Evolutionary conservation across 2,329 filamentous ascomycete species (phyloP).

Genomic region (Exserohilum rostratum): DNA sequence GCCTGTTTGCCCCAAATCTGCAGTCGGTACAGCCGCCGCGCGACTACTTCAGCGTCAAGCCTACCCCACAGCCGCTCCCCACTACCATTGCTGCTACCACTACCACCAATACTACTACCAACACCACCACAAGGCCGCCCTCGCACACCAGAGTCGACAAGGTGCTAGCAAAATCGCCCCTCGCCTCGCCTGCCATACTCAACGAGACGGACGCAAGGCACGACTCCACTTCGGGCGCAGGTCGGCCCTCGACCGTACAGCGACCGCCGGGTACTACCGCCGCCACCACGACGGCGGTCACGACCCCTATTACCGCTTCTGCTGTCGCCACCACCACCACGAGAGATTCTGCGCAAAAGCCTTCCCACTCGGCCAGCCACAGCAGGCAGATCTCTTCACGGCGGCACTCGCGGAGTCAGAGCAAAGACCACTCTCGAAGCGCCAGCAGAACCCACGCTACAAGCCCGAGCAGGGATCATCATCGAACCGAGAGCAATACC

Average conservation of each 20-base stretch:
- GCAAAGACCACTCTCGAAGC: constrained; percentile 29
- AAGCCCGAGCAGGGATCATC: constrained; percentile 24
- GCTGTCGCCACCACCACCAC: constrained; percentile 9
- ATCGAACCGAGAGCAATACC: constrained; percentile 40
- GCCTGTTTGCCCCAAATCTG: constrained; percentile 42
- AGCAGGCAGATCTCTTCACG: constrained; percentile 16
- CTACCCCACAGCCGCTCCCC: constrained; percentile 19
- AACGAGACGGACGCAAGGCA: constrained; percentile 42
- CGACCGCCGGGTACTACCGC: constrained; percentile 25
- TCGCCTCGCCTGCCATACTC: constrained; percentile 45
- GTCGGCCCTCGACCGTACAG: constrained; percentile 29
- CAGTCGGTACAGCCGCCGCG: constrained; percentile 29
- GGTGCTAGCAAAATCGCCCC: constrained; percentile 40
- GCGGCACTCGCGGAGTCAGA: constrained; percentile 26
- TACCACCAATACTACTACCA: too few relatives aligned
- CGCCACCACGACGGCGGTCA: background rate
- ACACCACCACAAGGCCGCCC: constrained; percentile 35
- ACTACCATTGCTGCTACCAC: too few relatives aligned
- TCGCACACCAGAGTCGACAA: constrained; percentile 40
- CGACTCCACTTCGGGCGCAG: constrained; percentile 25
- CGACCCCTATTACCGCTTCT: background rate
- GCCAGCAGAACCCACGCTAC: constrained; percentile 13
- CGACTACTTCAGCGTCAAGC: constrained; percentile 50
- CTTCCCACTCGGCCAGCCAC: constrained; percentile 30
- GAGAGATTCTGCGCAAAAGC: constrained; percentile 30